Conservation (phyloP, 345 rosid genomes). For the Cardamine occulta region DNA sequence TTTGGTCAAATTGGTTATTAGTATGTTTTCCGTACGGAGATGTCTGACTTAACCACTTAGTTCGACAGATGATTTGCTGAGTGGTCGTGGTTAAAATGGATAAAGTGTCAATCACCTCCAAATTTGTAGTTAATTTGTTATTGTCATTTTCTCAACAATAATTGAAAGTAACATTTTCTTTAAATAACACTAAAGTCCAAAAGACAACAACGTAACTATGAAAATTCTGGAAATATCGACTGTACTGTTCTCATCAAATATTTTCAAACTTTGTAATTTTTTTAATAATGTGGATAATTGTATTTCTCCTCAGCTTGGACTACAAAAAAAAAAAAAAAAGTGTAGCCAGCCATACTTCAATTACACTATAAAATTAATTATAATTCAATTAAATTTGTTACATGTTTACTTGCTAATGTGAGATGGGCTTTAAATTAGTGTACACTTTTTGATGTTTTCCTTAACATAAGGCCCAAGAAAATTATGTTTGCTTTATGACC, state of each 20-base stretch:
- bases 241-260: neutral
- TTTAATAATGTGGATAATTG: neutral
- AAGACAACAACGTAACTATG: constrained; percentile 5
- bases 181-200: constrained; percentile 3
- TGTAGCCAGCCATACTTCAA: neutral
- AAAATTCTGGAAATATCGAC: neutral
- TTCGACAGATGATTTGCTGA: constrained; percentile 20
- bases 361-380: neutral
- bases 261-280: neutral
- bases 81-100: constrained; percentile 21
- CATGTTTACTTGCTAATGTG: neutral
- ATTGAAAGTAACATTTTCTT: constrained; percentile 27
- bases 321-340: neutral
- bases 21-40: constrained; percentile 10
- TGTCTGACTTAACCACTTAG: constrained; percentile 21
- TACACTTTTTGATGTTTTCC: neutral
- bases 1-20: constrained; percentile 21
- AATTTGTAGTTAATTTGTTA: constrained; percentile 36
- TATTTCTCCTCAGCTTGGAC: neutral
- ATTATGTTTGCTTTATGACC: neutral
- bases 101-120: constrained; percentile 28
- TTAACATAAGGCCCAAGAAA: constrained; percentile 8
- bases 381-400: neutral
- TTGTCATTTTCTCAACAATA: constrained; percentile 37
- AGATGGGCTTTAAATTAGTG: neutral